These are phyloP conservation scores for Limnanthes douglasii DNA, from an alignment of 345 rosid genomes.

Conservation along the genomic window DNA sequence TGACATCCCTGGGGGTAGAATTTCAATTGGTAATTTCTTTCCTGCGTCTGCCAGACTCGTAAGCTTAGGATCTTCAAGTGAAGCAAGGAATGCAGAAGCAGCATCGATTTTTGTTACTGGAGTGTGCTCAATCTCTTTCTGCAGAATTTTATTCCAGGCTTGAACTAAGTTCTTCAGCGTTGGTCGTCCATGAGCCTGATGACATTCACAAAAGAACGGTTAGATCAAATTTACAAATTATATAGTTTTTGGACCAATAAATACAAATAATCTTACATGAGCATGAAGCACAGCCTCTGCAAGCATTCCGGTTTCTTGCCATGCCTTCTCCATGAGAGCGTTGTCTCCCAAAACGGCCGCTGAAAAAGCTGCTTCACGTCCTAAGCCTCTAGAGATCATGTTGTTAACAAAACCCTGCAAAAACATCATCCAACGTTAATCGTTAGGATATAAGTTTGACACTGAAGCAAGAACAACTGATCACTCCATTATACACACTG, in stretches of 20 bases:
- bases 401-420: constrained; percentile 77
- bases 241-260: not conserved
- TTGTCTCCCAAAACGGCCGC: constrained; percentile 94
- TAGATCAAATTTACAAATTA: constrained; percentile 8
- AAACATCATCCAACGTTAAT: no score
- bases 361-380: constrained; percentile 92
- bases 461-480: no score
- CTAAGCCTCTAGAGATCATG: constrained; percentile 79
- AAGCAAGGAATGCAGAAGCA: constrained; percentile 81
- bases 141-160: constrained; percentile 81
- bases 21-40: constrained; percentile 74
- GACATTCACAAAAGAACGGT: constrained; percentile 7
- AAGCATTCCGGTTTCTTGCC: constrained; percentile 99
- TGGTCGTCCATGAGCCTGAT: constrained; percentile 94
- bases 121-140: constrained; percentile 67
- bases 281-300: constrained; percentile 99
- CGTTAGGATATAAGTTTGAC: no score
- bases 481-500: no score
- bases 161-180: constrained; percentile 76
- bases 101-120: constrained; percentile 82
- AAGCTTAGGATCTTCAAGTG: constrained; percentile 80
- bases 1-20: constrained; percentile 92
- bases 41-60: constrained; percentile 79
- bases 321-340: constrained; percentile 94
- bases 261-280: constrained; percentile 41